These are phyloP conservation scores for Chimonanthus salicifolius DNA, from an alignment of 164 flowering plant species.

Conservation along the genomic window DNA sequence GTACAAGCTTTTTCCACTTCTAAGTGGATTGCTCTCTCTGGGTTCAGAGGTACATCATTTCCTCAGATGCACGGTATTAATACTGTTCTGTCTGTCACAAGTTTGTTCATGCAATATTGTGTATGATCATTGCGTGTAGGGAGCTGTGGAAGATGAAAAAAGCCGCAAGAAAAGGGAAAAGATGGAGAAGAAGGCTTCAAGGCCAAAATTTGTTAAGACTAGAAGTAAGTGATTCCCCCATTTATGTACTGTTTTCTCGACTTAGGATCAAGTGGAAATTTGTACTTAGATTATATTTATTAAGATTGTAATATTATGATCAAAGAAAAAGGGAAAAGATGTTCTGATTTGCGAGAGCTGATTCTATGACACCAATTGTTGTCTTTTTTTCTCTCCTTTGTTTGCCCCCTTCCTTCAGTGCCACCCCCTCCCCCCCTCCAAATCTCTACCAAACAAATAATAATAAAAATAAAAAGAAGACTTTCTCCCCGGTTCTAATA, in stretches of 20 bases:
- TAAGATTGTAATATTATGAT: too few relatives aligned
- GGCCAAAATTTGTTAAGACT: constrained; percentile 56
- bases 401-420: too few relatives aligned
- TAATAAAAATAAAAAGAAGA: too few relatives aligned
- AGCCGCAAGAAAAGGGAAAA: constrained; percentile 89
- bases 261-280: too few relatives aligned
- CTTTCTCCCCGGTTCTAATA: too few relatives aligned
- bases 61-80: not conserved
- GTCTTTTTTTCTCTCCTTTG: too few relatives aligned
- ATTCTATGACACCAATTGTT: too few relatives aligned
- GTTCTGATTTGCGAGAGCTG: too few relatives aligned
- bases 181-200: constrained; percentile 89
- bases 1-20: constrained; percentile 53
- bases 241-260: not conserved
- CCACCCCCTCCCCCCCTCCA: too few relatives aligned
- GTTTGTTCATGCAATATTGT: not conserved
- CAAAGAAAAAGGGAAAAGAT: too few relatives aligned
- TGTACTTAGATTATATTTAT: too few relatives aligned
- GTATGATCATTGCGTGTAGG: constrained; percentile 31
- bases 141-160: constrained; percentile 72
- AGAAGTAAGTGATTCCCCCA: constrained; percentile 31
- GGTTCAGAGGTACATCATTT: constrained; percentile 64
- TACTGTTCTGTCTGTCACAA: not conserved
- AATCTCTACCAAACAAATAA: too few relatives aligned
- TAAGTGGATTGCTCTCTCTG: constrained; percentile 50